Evolutionary conservation across 2,329 filamentous ascomycete genomes (phyloP).

Genomic region (Hypoxylon sp.): DNA sequence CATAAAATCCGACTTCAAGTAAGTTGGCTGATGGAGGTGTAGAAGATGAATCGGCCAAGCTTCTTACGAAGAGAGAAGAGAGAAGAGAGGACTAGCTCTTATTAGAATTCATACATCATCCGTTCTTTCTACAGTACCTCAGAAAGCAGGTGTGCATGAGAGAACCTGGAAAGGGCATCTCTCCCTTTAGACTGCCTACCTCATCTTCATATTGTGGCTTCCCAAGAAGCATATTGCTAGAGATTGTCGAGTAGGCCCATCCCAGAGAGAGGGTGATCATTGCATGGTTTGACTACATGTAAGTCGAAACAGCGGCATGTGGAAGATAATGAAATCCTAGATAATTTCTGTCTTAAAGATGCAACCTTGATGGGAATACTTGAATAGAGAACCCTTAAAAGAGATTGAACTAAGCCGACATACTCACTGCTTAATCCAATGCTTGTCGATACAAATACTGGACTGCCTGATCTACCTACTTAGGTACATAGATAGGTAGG

Average conservation of each 20-base stretch:
- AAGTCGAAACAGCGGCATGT: too few species aligned
- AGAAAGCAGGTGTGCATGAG: not conserved
- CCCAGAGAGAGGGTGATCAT: not conserved
- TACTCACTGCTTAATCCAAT: too few species aligned
- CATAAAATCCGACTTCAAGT: not conserved
- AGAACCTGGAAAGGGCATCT: not conserved
- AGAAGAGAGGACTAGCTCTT: not conserved
- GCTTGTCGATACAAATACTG: too few species aligned
- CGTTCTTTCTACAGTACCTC: not conserved
- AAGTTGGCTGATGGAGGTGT: conserved; percentile 1
- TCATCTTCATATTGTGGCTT: not conserved
- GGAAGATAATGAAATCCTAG: not conserved
- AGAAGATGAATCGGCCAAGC: not conserved
- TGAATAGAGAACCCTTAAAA: too few species aligned
- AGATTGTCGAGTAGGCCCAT: not conserved
- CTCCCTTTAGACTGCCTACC: not conserved
- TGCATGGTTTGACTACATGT: too few species aligned
- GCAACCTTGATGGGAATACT: too few species aligned
- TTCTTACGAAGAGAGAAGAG: not conserved
- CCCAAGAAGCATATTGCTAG: not conserved
- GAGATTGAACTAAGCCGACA: too few species aligned
- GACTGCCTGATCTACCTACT: too few species aligned
- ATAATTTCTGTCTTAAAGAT: not conserved
- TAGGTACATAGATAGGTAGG: not conserved
- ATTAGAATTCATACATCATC: not conserved